Percentiles rank a stretch among this genome's conserved stretches.
These are phyloP conservation scores for Nicotiana attenuata DNA, from an alignment of 257 asterid species.

Conservation along the genomic window DNA sequence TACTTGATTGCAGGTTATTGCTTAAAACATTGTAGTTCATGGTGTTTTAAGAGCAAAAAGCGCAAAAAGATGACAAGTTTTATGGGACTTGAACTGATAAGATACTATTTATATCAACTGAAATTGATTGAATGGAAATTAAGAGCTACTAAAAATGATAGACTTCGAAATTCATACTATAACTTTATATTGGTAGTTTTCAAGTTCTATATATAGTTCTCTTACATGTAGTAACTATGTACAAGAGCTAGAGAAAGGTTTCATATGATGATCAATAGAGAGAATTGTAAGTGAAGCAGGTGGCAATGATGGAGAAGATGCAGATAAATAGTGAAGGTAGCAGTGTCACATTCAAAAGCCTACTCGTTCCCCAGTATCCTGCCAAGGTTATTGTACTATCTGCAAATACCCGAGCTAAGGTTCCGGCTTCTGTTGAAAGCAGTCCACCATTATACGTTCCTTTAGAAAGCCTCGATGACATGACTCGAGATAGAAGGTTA, in stretches of 20 bases:
- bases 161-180: neutral
- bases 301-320: conserved; percentile 68
- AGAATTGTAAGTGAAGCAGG: conserved; percentile 77
- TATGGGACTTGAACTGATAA: no score
- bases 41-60: no score
- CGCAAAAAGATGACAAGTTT: no score
- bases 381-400: conserved; percentile 86
- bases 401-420: conserved; percentile 84
- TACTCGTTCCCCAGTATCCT: conserved; percentile 62
- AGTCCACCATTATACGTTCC: conserved; percentile 91
- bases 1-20: no score
- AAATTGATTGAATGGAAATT: neutral
- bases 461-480: conserved; percentile 93
- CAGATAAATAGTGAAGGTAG: conserved; percentile 74
- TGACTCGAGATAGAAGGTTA: conserved; percentile 80
- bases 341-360: conserved; percentile 70
- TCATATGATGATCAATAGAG: conserved; percentile 39
- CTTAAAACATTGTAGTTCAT: no score
- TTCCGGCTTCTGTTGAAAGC: conserved; percentile 88
- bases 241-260: neutral
- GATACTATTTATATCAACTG: neutral
- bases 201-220: neutral
- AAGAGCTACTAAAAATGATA: neutral
- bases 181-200: neutral
- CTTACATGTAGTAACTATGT: neutral